Evolutionary conservation across 371 early-diverging fungal genomes (phyloP).

Genomic region (Syncephalastrum racemosum): DNA sequence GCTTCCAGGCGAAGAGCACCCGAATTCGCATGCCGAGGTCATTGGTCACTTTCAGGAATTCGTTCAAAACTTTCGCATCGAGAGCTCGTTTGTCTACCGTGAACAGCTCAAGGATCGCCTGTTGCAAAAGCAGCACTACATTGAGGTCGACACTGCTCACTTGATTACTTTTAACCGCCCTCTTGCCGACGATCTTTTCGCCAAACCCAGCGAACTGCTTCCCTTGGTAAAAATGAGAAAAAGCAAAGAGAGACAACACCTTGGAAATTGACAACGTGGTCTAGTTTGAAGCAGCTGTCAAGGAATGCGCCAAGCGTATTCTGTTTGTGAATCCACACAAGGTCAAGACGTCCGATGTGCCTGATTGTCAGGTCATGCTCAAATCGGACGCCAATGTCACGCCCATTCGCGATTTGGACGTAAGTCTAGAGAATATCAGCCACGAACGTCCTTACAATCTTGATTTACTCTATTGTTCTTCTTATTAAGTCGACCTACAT

Average conservation of each 20-base stretch:
- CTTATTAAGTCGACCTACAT: slow-evolving; percentile 76
- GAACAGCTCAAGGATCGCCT: slow-evolving; percentile 90
- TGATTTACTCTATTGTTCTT: background rate
- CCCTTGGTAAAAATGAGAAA: slow-evolving; percentile 59
- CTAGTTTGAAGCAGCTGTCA: slow-evolving; percentile 87
- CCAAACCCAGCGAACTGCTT: slow-evolving; percentile 78
- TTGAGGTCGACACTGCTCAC: slow-evolving; percentile 87
- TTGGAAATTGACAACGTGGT: background rate
- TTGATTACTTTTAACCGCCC: slow-evolving; percentile 79
- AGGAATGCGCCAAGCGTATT: slow-evolving; percentile 67
- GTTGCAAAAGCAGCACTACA: slow-evolving; percentile 67
- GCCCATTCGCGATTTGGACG: slow-evolving; percentile 84
- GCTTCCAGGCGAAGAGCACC: slow-evolving; percentile 58
- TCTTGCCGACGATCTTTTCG: slow-evolving; percentile 76
- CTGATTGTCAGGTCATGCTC: slow-evolving; percentile 89
- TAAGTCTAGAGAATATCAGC: slow-evolving; percentile 23
- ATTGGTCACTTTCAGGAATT: slow-evolving; percentile 69
- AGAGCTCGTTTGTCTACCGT: slow-evolving; percentile 81
- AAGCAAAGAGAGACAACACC: background rate
- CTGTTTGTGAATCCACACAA: slow-evolving; percentile 47
- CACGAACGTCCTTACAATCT: background rate
- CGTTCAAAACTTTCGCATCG: slow-evolving; percentile 76
- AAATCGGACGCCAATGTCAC: slow-evolving; percentile 82
- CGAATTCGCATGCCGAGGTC: slow-evolving; percentile 53
- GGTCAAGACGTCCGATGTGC: slow-evolving; percentile 47